A percentile compares a stretch with the other conserved stretches of the same genome.
Evolutionary conservation across 1,139 yeast genomes (phyloP).

Genomic region (Candida neerlandica): DNA sequence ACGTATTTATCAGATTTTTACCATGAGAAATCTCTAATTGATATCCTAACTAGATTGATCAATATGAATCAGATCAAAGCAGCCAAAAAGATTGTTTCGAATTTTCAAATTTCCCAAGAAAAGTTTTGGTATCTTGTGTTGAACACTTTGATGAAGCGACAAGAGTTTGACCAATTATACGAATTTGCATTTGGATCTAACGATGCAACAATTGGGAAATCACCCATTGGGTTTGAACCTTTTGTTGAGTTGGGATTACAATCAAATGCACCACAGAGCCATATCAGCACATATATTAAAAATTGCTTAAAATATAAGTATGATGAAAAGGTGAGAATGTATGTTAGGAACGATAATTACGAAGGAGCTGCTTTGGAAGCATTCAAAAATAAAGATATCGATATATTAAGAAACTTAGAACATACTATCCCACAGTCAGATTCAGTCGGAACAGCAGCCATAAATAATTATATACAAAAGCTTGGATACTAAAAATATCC

Average conservation of each 20-base stretch:
- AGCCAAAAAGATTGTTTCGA: slow-evolving; percentile 59
- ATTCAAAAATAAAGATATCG: slow-evolving; percentile 53
- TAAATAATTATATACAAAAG: slow-evolving; percentile 30
- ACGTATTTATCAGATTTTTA: slow-evolving; percentile 55
- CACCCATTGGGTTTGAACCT: slow-evolving; percentile 76
- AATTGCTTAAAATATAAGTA: slow-evolving; percentile 36
- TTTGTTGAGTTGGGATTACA: slow-evolving; percentile 57
- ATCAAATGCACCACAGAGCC: slow-evolving; percentile 49
- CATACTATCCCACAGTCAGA: slow-evolving; percentile 16
- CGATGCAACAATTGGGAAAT: slow-evolving; percentile 39
- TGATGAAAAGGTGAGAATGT: slow-evolving; percentile 50
- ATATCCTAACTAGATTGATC: slow-evolving; percentile 58
- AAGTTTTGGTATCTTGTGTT: slow-evolving; percentile 68
- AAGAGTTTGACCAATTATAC: slow-evolving; percentile 66
- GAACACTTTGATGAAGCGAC: slow-evolving; percentile 50
- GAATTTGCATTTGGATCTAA: slow-evolving; percentile 40
- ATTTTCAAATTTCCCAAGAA: slow-evolving; percentile 62
- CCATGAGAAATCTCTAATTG: slow-evolving; percentile 52
- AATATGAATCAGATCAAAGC: slow-evolving; percentile 59
- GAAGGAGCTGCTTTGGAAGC: slow-evolving; percentile 66
- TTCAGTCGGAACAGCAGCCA: slow-evolving; percentile 22
- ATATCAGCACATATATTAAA: slow-evolving; percentile 38
- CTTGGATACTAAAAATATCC: slow-evolving; percentile 30
- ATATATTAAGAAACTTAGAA: slow-evolving; percentile 16
- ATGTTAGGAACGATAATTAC: slow-evolving; percentile 54